Percentiles rank a stretch among this genome's conserved stretches.
Conservation (phyloP, 208 protist species). For the Leptomonas pyrrhocoris region DNA sequence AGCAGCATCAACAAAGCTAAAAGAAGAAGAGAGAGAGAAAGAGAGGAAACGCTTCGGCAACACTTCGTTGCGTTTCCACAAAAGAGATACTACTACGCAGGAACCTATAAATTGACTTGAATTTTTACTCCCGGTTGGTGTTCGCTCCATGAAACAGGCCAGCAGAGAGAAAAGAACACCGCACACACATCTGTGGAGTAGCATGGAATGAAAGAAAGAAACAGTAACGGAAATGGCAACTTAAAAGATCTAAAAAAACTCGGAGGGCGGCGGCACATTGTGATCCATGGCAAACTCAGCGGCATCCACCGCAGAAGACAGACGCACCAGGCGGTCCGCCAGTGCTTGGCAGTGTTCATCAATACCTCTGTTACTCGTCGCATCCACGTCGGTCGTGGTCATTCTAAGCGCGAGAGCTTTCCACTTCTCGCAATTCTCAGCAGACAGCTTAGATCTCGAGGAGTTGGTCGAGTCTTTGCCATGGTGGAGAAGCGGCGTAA, state of each 20-base stretch:
- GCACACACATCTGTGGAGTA: background rate
- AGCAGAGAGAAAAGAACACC: no score
- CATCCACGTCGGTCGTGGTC: background rate
- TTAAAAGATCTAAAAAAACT: constrained; percentile 19
- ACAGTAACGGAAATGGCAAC: constrained; percentile 5
- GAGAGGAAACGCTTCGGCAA: background rate
- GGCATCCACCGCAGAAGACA: constrained; percentile 20
- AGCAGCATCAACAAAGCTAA: background rate
- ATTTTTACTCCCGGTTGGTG: no score
- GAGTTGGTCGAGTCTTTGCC: background rate
- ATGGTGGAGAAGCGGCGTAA: background rate
- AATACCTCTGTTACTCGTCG: background rate
- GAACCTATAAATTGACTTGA: no score
- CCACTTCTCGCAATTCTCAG: background rate
- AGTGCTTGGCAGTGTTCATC: constrained; percentile 14
- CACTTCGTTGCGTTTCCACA: no score
- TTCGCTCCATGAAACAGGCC: no score
- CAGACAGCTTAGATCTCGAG: background rate
- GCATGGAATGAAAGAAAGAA: constrained; percentile 4
- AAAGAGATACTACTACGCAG: no score
- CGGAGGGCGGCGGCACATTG: constrained; percentile 13
- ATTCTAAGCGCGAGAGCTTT: background rate
- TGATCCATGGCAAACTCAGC: constrained; percentile 14
- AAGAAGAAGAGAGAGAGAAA: constrained; percentile 9
- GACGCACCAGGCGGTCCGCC: constrained; percentile 26